Evolutionary conservation across 345 rosid genomes (phyloP), one percentile per base, ranked within the genome.

Genomic region (Eucalyptus curtisii): DNA sequence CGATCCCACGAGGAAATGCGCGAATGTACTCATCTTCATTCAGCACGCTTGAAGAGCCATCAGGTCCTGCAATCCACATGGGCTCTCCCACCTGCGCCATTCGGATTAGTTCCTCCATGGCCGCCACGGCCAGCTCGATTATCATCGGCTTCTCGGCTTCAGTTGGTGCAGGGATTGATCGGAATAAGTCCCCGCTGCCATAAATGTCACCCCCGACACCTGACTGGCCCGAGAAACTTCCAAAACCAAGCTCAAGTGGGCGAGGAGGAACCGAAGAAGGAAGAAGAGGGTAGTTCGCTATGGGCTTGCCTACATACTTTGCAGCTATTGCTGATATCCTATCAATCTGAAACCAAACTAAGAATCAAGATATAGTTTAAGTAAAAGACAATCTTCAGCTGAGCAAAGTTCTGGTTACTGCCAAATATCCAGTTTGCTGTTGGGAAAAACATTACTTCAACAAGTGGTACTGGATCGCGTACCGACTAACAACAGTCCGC

Each of bases 311-410:
- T 10, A 97, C 99, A 87, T 97, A 98, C 91, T 96, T 97, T 4
- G 99, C 99, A 61, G 99, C 99, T 45, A 98, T 98, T 16, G 97
- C 94, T 3, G 99, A 97, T 64, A 98, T 96, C 6, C 98, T 93
- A 86, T 98, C 99, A 86, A 98, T 94, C 99, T 98, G 91, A 87
- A 33, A 61, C 40, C 87, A 45, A 85, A 85, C 42, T 15, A 31
- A 48, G 42, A 85, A 85, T 50, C 47, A 76, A 20, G 82, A 76
- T 40, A 76, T 40, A 76, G 47, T 20, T 20, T 10, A 37, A 37
- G 47, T 37, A 40, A 6, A 37, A 68, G 81, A 37, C 20, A 33
- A 17, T 71, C 81, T 37, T 71, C 42, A 71, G 81, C 81, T 71
- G 45, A 71, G 5, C 47, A 76, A 20, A 76, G 82, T 76, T 76